Percentiles rank a stretch among this genome's conserved stretches.
Conservation (phyloP, 2,329 filamentous ascomycete genomes). For the Pleurostoma richardsiae region DNA sequence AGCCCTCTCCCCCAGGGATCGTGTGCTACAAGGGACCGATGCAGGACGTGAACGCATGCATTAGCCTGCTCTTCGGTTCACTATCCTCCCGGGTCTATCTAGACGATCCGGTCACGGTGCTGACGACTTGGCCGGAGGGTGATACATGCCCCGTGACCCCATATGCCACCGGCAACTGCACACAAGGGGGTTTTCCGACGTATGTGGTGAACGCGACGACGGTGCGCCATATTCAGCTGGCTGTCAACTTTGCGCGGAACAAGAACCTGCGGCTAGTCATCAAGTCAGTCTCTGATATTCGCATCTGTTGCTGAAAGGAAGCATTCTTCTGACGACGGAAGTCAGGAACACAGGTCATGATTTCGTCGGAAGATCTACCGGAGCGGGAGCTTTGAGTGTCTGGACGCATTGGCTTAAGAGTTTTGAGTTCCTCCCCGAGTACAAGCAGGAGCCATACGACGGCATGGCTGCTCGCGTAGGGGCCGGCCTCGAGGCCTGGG, state of each 20-base stretch:
- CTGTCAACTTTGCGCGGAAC: slow-evolving; percentile 31
- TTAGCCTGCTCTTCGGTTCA: slow-evolving; percentile 20
- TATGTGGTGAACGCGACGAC: slow-evolving; percentile 30
- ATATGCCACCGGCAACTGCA: slow-evolving; percentile 22
- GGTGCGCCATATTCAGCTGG: slow-evolving; percentile 27
- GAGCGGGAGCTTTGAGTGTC: slow-evolving; percentile 46
- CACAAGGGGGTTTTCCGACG: slow-evolving; percentile 25
- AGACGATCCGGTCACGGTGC: slow-evolving; percentile 22
- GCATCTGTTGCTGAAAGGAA: too few species aligned
- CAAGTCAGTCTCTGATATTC: neutral
- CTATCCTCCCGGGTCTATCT: slow-evolving; percentile 22
- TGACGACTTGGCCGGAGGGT: slow-evolving; percentile 25
- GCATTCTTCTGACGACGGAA: too few species aligned
- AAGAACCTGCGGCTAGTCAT: slow-evolving; percentile 45
- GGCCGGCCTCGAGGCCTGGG: slow-evolving; percentile 27
- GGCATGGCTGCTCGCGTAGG: slow-evolving; percentile 30
- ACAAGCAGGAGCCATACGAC: slow-evolving; percentile 13
- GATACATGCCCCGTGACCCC: slow-evolving; percentile 19
- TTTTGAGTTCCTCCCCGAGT: neutral
- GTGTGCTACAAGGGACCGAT: slow-evolving; percentile 21
- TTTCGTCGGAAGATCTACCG: slow-evolving; percentile 52
- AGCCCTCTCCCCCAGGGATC: slow-evolving; percentile 21
- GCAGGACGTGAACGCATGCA: slow-evolving; percentile 19
- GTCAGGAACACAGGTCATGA: slow-evolving; percentile 46
- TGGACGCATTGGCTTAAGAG: slow-evolving; percentile 49